phyloP scores from a whole-genome alignment of 768 basidiomycete genomes.

The Tylopilus rubrobrunneus region DNA sequence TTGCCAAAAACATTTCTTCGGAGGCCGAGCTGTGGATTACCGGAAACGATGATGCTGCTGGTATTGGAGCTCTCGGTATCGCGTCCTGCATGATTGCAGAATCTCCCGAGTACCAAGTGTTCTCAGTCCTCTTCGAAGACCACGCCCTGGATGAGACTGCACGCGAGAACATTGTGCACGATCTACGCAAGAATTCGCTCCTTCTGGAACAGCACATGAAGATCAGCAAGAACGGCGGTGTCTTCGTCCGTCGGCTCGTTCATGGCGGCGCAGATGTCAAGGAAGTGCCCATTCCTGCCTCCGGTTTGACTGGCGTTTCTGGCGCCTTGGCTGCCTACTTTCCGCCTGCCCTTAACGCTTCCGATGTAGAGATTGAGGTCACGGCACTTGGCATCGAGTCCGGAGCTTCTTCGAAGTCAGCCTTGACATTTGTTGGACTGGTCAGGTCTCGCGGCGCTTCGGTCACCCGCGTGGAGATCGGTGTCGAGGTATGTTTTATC shows the following conservation, averaged over 20 bases:
- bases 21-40: conserved; percentile 29
- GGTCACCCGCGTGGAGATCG: conserved; percentile 5
- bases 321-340: conserved; percentile 19
- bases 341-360: conserved; percentile 13
- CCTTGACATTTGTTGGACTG: conserved; percentile 15
- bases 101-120: conserved; percentile 28
- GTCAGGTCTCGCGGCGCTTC: conserved; percentile 17
- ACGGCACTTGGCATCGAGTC: conserved; percentile 12
- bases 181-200: conserved; percentile 23
- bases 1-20: conserved; percentile 21
- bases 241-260: conserved; percentile 29
- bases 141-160: conserved; percentile 20
- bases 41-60: conserved; percentile 28
- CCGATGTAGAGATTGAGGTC: conserved; percentile 19
- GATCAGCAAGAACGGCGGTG: conserved; percentile 23
- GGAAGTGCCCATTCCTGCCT: conserved; percentile 7
- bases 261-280: conserved; percentile 25
- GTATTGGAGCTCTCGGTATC: conserved; percentile 29
- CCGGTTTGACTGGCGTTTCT: conserved; percentile 8
- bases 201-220: conserved; percentile 29
- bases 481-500: conserved; percentile 2
- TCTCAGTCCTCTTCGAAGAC: conserved; percentile 29
- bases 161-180: conserved; percentile 24
- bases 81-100: conserved; percentile 29
- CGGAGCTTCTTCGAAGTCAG: conserved; percentile 6